Evolutionary conservation across 129 eudicot species (phyloP), one percentile per base, ranked within the genome.

Genomic region (Chrysanthemum makinoi): DNA sequence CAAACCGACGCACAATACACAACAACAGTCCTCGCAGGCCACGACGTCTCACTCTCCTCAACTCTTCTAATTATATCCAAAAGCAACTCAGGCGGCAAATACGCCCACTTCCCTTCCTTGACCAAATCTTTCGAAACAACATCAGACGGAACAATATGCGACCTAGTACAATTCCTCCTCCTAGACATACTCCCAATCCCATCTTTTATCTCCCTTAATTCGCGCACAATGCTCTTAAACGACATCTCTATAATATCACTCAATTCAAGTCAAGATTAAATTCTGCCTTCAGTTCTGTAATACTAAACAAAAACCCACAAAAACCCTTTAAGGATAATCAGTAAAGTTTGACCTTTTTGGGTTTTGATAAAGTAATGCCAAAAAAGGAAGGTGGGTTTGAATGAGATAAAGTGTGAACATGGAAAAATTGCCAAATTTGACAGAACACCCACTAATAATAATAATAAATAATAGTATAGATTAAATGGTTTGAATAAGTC

Each of bases 81-180:
- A 72, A 91, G 97, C 85, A 91, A 70, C 63, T 91, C 97, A 0
- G 97, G 96, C 2, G 97, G 97, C 62, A 91, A 82, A 63, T 91
- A 74, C 10, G 97, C 97, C 97, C 97, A 91, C 68, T 65, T 84
- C 24, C 97, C 90, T 79, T 91, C 90, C 62, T 75, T 75, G 47
- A 72, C 46, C 16, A 78, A 77, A 26, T 88, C 86, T 8, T 65
- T 55, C 49, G 77, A 80, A 39, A 80, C 82, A 82, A 86, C 90
- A 72, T 39, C 46, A 39, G 46, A 39, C 46, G 96, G 96, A 22
- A 88, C 96, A 59, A 88, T 80, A 79, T 88, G 88, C 2, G 97
- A 86, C 26, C 84, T 77, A 3, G 90, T 82, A 14, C 87, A 72
- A 60, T 76, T 81, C 24, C 93, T 79, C 74, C 89, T 86, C 57